Evolutionary conservation across 495 filamentous ascomycete species (phyloP).

Genomic region (Podospora sp.): DNA sequence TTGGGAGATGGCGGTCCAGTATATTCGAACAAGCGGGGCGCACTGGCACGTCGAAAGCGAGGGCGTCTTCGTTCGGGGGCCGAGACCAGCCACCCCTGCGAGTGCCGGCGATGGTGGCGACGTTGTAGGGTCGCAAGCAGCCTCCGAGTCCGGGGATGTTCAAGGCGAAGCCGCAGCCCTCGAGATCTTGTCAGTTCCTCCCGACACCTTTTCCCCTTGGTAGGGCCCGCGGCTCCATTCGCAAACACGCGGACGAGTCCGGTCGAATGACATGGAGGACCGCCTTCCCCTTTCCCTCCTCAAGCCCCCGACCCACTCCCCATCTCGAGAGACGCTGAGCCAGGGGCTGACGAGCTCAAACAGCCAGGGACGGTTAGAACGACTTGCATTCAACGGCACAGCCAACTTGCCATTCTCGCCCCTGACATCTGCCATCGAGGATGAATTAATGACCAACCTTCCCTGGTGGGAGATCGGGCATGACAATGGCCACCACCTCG

Average conservation of each 20-base stretch:
- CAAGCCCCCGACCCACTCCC: background rate
- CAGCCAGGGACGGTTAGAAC: conserved; percentile 19
- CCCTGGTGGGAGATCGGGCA: background rate
- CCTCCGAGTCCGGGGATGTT: background rate
- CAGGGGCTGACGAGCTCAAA: conserved; percentile 8
- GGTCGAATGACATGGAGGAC: background rate
- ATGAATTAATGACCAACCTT: background rate
- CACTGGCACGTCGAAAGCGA: conserved; percentile 44
- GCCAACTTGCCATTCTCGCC: conserved; percentile 21
- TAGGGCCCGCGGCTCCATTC: background rate
- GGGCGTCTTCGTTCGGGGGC: conserved; percentile 41
- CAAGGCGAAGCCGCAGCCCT: background rate
- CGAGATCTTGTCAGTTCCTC: conserved; percentile 19
- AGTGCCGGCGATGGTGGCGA: background rate
- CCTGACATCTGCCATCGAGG: background rate
- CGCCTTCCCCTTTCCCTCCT: background rate
- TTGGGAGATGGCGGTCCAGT: conserved; percentile 48
- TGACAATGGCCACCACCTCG: background rate
- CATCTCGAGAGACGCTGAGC: background rate
- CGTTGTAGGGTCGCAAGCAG: background rate
- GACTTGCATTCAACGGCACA: conserved; percentile 21
- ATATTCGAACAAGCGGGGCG: conserved; percentile 31
- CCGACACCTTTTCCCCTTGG: conserved; percentile 10
- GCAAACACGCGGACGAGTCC: background rate
- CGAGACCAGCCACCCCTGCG: background rate